Conservation (phyloP, 2,329 filamentous ascomycete genomes). For the Fusarium heterosporum region DNA sequence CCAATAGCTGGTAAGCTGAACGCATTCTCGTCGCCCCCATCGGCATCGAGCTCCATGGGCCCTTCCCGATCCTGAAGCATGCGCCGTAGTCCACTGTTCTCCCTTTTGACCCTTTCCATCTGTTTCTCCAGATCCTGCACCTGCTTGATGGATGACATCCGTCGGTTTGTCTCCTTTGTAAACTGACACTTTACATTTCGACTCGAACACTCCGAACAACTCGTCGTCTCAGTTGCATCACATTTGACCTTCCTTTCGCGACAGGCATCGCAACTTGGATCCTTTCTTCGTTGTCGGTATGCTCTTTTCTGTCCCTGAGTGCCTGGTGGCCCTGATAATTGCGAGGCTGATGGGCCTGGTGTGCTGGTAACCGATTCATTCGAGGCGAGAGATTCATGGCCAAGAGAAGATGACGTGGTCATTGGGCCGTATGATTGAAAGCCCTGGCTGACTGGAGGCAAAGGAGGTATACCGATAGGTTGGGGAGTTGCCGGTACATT, state of each 20-base stretch:
- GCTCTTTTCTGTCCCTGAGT: conserved; percentile 85
- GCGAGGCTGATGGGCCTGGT: conserved; percentile 56
- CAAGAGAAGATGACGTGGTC: conserved; percentile 61
- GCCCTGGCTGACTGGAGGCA: conserved; percentile 60
- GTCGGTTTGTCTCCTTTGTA: conserved; percentile 97
- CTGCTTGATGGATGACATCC: conserved; percentile 99
- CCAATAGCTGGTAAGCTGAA: conserved; percentile 73
- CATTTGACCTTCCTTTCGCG: conserved; percentile 88
- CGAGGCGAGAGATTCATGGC: conserved; percentile 71
- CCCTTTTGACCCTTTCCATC: conserved; percentile 80
- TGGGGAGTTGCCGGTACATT: conserved; percentile 63
- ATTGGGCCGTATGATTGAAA: conserved; percentile 68
- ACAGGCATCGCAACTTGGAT: conserved; percentile 97
- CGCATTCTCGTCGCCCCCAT: conserved; percentile 61
- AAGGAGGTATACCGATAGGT: conserved; percentile 64
- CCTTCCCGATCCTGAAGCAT: conserved; percentile 66
- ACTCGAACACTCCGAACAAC: conserved; percentile 97
- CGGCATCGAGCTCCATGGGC: conserved; percentile 62
- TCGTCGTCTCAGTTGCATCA: conserved; percentile 94
- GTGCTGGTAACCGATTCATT: conserved; percentile 68
- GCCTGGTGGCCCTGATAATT: conserved; percentile 57
- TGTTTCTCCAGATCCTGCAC: conserved; percentile 97
- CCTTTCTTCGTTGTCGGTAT: conserved; percentile 93
- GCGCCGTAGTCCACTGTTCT: conserved; percentile 79
- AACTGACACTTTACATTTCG: conserved; percentile 98